Base-by-base conservation (phyloP, 2,329 filamentous ascomycete genomes). In the Karstenula rhodostoma region DNA sequence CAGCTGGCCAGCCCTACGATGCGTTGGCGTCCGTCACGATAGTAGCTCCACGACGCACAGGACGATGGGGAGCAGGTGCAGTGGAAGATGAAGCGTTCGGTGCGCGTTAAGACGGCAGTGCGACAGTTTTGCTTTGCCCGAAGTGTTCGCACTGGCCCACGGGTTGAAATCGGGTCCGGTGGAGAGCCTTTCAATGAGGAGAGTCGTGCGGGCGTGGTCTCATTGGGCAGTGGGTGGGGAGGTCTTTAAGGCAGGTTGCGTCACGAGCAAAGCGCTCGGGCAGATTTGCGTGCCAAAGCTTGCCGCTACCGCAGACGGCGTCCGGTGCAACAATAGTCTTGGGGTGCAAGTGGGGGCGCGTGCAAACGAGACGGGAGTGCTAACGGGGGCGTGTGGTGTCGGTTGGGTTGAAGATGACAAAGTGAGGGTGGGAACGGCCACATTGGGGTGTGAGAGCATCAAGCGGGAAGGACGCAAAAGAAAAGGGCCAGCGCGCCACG, bases 1-100 rank as follows among this genome's bases (percentile, higher is more conserved):
- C 69, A 73, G 66, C 68, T 67, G 58, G 69, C 69, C 72, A 72
- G 71, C 67, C 68, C 69, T 69, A 67, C 70, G 65, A 64, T 63
- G 68, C 64, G 64, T 65, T 73, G 70, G 68, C 64, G 66, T 62
- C 67, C 51, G 65, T 72, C 67, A 73, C 70, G 64, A 71, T 63
- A 56, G 62, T 49, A 66, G 58, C 55, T 66, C 64, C 53, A 44
- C 9, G 29, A 65, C 68, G 69, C 73, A 74, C 69, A 73, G 70
- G 69, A 71, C 68, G 68, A 63, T 60, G 57, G 43, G 67, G 60
- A 69, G 70, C 66, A 71, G 67, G 70, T 72, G 73, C 70, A 70
- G 65, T 64, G 62, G 29, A 61, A 72, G 68, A 66, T 72, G 72
- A 75, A 75, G 75, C 72, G 69, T 69, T 73, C 67, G 74, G 70